phyloP scores from a whole-genome alignment of 441 rosid species.

The Capsella rubella region DNA sequence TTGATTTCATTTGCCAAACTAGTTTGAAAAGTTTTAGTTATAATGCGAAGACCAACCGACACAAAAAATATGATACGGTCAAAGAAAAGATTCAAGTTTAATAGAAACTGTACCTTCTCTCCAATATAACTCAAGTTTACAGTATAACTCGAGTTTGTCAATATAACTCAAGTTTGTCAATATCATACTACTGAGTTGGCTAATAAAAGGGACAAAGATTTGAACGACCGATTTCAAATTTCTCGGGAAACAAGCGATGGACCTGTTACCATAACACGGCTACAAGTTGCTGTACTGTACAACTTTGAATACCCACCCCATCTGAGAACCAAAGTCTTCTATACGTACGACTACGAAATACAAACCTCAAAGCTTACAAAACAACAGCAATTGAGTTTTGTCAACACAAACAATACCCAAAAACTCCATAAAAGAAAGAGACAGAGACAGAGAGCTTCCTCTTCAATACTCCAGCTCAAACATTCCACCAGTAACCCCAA shows the following conservation, averaged over 20 bases:
- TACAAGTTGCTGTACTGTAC: no score
- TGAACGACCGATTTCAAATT: background rate
- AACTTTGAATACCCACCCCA: no score
- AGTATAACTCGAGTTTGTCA: no score
- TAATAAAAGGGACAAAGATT: no score
- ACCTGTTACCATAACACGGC: no score
- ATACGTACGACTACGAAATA: background rate
- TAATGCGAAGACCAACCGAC: constrained; percentile 22
- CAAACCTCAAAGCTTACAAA: background rate
- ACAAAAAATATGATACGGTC: background rate
- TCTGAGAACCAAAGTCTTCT: no score
- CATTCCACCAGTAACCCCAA: no score
- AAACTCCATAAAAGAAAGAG: no score
- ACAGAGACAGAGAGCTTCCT: no score
- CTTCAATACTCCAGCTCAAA: no score
- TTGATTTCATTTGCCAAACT: background rate
- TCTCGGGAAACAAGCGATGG: background rate
- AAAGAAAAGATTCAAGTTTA: background rate
- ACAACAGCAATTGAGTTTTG: background rate
- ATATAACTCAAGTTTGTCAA: background rate
- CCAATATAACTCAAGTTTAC: constrained; percentile 31
- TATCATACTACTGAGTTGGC: background rate
- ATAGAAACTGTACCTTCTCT: constrained; percentile 41
- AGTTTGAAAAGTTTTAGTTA: background rate
- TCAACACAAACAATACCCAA: background rate